Percentiles rank a stretch among this genome's conserved stretches.
Conservation (phyloP, 306 rosid genomes). For the Fragaria ananassa region DNA sequence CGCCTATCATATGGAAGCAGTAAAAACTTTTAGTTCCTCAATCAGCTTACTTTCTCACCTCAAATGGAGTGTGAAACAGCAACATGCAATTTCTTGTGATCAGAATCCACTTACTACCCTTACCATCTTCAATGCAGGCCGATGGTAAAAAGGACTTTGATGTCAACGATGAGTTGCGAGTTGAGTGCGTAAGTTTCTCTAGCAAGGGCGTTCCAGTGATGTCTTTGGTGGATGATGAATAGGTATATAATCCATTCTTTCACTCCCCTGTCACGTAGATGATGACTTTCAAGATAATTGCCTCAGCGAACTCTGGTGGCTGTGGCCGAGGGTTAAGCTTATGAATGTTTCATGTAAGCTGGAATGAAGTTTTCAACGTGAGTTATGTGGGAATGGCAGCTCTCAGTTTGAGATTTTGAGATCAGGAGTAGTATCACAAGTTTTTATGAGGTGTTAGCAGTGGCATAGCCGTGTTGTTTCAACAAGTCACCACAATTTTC, state of each 20-base stretch:
- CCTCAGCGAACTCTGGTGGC: slow-evolving; percentile 19
- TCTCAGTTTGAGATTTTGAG: not conserved
- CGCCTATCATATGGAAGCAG: not conserved
- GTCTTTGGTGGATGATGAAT: slow-evolving; percentile 49
- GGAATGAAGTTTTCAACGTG: not conserved
- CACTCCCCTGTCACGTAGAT: not conserved
- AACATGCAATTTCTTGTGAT: not conserved
- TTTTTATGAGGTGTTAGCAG: not conserved
- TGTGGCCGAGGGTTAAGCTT: not conserved
- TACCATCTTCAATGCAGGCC: slow-evolving; percentile 44
- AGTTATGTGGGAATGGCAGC: not conserved
- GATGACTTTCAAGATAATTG: slow-evolving; percentile 16
- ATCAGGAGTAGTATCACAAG: not conserved
- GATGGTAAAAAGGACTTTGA: slow-evolving; percentile 36
- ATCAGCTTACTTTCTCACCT: not conserved
- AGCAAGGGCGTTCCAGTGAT: slow-evolving; percentile 72
- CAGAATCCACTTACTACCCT: not conserved
- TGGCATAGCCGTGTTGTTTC: not conserved
- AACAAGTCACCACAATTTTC: not conserved
- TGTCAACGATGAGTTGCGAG: slow-evolving; percentile 62
- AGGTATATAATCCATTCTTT: slow-evolving; percentile 22
- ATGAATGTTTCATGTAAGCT: not conserved
- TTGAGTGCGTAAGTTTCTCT: slow-evolving; percentile 66
- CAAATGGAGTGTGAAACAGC: not conserved
- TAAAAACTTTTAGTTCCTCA: not conserved